phyloP scores from a whole-genome alignment of 2,329 filamentous ascomycete genomes.

The Aureobasidium sp. region DNA sequence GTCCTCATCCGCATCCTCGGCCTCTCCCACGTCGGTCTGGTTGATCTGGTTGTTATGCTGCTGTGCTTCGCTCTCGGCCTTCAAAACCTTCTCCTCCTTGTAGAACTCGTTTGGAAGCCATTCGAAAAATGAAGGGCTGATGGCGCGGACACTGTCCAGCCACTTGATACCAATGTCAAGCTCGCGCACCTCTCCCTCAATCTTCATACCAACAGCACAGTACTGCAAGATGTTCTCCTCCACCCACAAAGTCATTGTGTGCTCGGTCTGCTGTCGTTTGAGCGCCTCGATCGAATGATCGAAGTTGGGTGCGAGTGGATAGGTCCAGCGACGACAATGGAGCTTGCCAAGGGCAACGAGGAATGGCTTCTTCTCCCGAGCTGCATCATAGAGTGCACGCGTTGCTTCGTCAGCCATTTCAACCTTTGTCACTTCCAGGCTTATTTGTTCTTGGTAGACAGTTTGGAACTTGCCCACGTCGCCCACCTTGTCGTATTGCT shows the following conservation, averaged over 20 bases:
- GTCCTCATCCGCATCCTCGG: background rate
- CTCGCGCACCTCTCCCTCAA: conserved; percentile 28
- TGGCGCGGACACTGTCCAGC: conserved; percentile 31
- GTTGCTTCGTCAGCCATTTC: conserved; percentile 36
- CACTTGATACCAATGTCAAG: conserved; percentile 24
- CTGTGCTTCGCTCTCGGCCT: conserved; percentile 4
- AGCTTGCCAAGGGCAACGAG: conserved; percentile 47
- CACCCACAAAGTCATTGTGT: conserved; percentile 53
- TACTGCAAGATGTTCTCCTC: conserved; percentile 53
- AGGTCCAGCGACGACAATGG: conserved; percentile 42
- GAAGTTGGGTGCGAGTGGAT: conserved; percentile 21
- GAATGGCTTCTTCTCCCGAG: conserved; percentile 30
- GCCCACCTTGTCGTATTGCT: conserved; percentile 20
- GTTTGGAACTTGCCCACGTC: conserved; percentile 30
- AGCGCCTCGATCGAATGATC: conserved; percentile 16
- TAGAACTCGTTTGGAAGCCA: conserved; percentile 36
- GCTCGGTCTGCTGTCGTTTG: conserved; percentile 34
- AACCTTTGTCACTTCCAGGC: conserved; percentile 53
- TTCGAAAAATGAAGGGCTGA: conserved; percentile 36
- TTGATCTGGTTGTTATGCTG: background rate
- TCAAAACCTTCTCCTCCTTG: conserved; percentile 13
- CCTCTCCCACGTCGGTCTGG: background rate
- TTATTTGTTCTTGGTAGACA: conserved; percentile 43
- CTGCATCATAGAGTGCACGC: conserved; percentile 39
- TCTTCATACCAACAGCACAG: conserved; percentile 51